phyloP scores from a whole-genome alignment of 208 protist genomes.

The Wallacemonas sp. region DNA sequence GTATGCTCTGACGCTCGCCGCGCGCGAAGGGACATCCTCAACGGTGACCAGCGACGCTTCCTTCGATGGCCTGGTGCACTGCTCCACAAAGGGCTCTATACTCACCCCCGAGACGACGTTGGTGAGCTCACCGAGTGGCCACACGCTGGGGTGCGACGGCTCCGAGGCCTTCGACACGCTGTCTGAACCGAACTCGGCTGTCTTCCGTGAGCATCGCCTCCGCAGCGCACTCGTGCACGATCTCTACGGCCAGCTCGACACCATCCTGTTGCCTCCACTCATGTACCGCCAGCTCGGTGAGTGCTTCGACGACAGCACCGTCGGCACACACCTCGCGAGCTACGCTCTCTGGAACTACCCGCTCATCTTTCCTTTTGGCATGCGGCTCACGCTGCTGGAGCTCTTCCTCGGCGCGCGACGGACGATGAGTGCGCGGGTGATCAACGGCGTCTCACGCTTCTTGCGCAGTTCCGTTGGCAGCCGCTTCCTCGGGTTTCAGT shows the following conservation, averaged over 20 bases:
- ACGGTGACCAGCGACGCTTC: no score
- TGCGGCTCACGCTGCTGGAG: constrained; percentile 59
- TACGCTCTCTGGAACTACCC: constrained; percentile 76
- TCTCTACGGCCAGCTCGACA: constrained; percentile 55
- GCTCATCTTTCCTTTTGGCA: constrained; percentile 60
- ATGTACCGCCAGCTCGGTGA: constrained; percentile 21
- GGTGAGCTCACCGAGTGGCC: neutral
- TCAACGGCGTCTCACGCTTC: constrained; percentile 2
- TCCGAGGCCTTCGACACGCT: neutral
- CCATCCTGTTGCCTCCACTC: constrained; percentile 59
- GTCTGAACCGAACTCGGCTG: neutral
- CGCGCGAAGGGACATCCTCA: no score
- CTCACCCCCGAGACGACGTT: no score
- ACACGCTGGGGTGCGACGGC: neutral
- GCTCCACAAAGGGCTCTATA: no score
- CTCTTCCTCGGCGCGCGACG: constrained; percentile 57
- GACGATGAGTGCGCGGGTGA: constrained; percentile 23
- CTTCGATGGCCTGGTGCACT: no score
- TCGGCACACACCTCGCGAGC: constrained; percentile 38
- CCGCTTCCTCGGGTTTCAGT: constrained; percentile 54
- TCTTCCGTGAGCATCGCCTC: constrained; percentile 43
- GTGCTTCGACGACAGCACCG: constrained; percentile 6
- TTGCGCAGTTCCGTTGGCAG: neutral
- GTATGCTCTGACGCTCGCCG: constrained; percentile 17
- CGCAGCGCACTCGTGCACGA: constrained; percentile 75